Evolutionary conservation across 169 alveolate genomes (phyloP).

Genomic region (Plasmodium vinckei): DNA sequence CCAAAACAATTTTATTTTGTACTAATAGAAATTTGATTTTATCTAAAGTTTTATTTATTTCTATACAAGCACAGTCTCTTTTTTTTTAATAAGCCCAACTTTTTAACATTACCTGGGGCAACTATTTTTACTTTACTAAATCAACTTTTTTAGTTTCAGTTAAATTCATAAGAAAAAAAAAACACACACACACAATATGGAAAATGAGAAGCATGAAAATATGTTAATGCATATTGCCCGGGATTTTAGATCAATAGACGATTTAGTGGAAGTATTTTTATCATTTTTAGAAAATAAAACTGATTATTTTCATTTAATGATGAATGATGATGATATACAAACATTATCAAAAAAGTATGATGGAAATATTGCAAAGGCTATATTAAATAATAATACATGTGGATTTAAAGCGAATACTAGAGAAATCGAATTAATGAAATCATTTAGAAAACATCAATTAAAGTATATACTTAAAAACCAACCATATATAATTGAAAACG

Average conservation of each 20-base stretch:
- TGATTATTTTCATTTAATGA: constrained; percentile 65
- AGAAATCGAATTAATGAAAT: constrained; percentile 36
- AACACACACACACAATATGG: constrained; percentile 19
- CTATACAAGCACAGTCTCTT: no score
- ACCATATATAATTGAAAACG: constrained; percentile 68
- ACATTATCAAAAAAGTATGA: constrained; percentile 53
- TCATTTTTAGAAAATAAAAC: constrained; percentile 59
- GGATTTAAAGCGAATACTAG: constrained; percentile 67
- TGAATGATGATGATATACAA: constrained; percentile 52
- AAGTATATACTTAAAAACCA: constrained; percentile 64
- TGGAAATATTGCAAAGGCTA: constrained; percentile 32
- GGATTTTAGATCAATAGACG: constrained; percentile 56
- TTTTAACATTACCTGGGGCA: neutral
- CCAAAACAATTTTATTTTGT: no score
- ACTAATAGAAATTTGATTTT: no score
- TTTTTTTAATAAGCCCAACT: no score
- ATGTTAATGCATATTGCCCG: constrained; percentile 72
- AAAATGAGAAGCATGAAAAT: constrained; percentile 57
- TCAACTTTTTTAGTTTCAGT: no score
- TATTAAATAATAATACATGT: constrained; percentile 62
- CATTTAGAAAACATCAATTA: constrained; percentile 70
- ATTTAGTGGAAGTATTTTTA: constrained; percentile 64
- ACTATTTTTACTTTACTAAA: no score
- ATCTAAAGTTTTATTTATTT: no score
- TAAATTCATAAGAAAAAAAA: no score